Percentiles rank a stretch among this genome's conserved stretches.
Conservation (phyloP, 2,329 filamentous ascomycete species). For the Keithomyces neogunnii region DNA sequence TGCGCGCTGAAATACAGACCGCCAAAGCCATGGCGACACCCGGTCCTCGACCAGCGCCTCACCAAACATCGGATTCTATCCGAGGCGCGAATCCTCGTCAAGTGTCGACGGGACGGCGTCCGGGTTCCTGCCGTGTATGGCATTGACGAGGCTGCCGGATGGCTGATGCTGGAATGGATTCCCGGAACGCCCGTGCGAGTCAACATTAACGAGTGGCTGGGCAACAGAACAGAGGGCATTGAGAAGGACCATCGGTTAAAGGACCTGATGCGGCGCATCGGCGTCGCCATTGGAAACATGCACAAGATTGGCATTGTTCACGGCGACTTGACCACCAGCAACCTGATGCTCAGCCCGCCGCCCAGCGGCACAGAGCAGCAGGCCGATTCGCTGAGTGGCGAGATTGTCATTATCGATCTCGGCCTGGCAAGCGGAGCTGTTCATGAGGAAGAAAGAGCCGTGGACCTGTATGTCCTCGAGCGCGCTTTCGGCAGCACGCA, state of each 20-base stretch:
- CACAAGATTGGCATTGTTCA: conserved; percentile 84
- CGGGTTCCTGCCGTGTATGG: conserved; percentile 75
- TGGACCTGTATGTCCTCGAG: conserved; percentile 93
- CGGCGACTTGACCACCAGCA: conserved; percentile 94
- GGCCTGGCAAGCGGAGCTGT: conserved; percentile 75
- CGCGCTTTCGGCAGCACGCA: conserved; percentile 92
- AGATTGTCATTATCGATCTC: conserved; percentile 90
- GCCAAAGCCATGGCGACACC: conserved; percentile 85
- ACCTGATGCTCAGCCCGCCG: conserved; percentile 66
- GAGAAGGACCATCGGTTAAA: conserved; percentile 43
- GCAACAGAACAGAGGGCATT: conserved; percentile 29
- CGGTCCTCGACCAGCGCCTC: conserved; percentile 76
- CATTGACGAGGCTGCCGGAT: conserved; percentile 54
- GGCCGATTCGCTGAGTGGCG: conserved; percentile 45
- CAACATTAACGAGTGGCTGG: conserved; percentile 61
- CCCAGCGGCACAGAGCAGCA: conserved; percentile 12
- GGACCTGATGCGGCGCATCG: conserved; percentile 62
- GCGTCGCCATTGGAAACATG: conserved; percentile 61
- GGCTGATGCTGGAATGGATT: conserved; percentile 82
- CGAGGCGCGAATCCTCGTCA: conserved; percentile 77
- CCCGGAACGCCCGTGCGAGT: conserved; percentile 62
- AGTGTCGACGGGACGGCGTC: conserved; percentile 71
- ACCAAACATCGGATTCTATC: conserved; percentile 81
- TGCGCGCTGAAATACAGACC: conserved; percentile 89
- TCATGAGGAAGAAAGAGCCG: conserved; percentile 86